Percentiles rank a stretch among this genome's conserved stretches.
Conservation (phyloP, 1,284 basidiomycete genomes). For the Ustilago nuda region DNA sequence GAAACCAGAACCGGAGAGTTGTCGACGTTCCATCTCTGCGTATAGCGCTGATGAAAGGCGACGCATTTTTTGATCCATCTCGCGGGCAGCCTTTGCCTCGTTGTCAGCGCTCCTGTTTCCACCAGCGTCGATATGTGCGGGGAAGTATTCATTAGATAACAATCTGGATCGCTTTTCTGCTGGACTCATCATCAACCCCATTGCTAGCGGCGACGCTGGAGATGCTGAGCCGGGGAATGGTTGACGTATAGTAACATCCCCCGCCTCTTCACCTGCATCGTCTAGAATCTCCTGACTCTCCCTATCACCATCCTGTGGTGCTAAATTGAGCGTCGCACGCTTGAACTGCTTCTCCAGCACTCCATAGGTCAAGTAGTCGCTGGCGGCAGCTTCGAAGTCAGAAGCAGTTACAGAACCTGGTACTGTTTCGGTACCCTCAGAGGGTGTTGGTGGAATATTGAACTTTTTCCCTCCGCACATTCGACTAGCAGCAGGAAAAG, state of each 20-base stretch:
- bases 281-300: constrained; percentile 11
- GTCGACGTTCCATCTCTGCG: constrained; percentile 50
- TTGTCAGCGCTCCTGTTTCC: not conserved
- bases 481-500: constrained; percentile 14
- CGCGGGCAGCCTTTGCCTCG: constrained; percentile 3
- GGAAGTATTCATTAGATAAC: constrained; percentile 38
- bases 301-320: constrained; percentile 9
- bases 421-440: constrained; percentile 48
- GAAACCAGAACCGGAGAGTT: constrained; percentile 23
- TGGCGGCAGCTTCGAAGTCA: constrained; percentile 34
- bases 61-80: constrained; percentile 31
- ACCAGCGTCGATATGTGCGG: constrained; percentile 20
- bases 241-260: constrained; percentile 20
- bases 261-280: constrained; percentile 9
- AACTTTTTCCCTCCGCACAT: constrained; percentile 17
- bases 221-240: not conserved
- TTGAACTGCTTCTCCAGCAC: constrained; percentile 25
- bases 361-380: constrained; percentile 42
- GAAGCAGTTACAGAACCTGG: constrained; percentile 43
- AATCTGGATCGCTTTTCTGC: constrained; percentile 38
- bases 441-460: constrained; percentile 27
- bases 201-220: not conserved
- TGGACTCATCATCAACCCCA: constrained; percentile 24
- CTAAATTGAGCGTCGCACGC: constrained; percentile 36
- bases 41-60: constrained; percentile 36